These are phyloP conservation scores for Lotus japonicus DNA, from an alignment of 306 rosid species.

Conservation along the genomic window DNA sequence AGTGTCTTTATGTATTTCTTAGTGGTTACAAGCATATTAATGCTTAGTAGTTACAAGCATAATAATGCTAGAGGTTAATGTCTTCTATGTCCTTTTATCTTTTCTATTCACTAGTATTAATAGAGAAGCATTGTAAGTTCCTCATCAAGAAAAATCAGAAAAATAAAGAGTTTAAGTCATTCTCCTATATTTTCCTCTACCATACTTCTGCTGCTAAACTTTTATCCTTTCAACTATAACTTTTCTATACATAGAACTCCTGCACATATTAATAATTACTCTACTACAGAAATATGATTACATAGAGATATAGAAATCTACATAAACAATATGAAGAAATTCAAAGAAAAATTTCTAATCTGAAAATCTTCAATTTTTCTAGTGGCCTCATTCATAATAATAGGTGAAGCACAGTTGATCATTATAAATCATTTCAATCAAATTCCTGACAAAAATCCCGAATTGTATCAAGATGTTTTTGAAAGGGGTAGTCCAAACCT, in stretches of 20 bases:
- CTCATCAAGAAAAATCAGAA: too few species aligned
- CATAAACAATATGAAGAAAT: background rate
- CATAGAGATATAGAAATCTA: background rate
- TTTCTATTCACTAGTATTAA: too few species aligned
- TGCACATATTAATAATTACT: background rate
- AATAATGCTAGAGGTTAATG: too few species aligned
- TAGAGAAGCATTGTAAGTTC: too few species aligned
- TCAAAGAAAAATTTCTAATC: background rate
- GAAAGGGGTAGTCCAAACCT: slow-evolving; percentile 44
- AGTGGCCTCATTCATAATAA: background rate
- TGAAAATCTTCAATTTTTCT: background rate
- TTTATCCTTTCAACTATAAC: background rate
- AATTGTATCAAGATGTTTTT: background rate
- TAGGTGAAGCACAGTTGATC: background rate
- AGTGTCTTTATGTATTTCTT: too few species aligned
- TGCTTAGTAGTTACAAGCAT: too few species aligned
- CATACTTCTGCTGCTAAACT: too few species aligned
- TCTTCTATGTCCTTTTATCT: too few species aligned
- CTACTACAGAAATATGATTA: background rate
- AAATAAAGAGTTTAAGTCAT: too few species aligned
- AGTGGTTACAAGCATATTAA: too few species aligned
- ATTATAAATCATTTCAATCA: background rate
- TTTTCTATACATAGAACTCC: background rate
- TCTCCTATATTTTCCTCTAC: too few species aligned
- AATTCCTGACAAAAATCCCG: background rate